Base-by-base conservation (phyloP, 2,329 filamentous ascomycete genomes). In the Claviceps monticola region DNA sequence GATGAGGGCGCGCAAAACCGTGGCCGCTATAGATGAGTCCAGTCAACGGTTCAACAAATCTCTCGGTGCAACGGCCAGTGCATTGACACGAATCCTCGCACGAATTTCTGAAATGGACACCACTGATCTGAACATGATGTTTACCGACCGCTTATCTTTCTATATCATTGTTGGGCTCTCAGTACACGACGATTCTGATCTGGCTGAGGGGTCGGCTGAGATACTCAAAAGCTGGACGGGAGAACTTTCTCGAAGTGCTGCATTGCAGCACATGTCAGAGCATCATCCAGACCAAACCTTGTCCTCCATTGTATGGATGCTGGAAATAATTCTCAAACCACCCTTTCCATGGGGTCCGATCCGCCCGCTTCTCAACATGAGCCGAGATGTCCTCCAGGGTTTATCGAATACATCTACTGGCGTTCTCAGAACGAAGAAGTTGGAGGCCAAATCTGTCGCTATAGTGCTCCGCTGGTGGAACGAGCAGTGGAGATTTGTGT, bases 161-260 rank as follows among this genome's bases (percentile, higher is more conserved):
- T 81, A 83, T 57, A 80, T 86, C 39, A 75, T 95, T 43, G 80
- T 95, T 46, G 83, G 84, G 4, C 77, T 88, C 17, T 79, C 96
- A 6, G 82, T 96, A 52, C 89, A 89, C 44, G 86, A 88, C 16
- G 84, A 94, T 58, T 74, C 85, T 52, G 77, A 82, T 53, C 83
- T 93, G 37, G 88, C 88, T 55, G 84, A 90, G 62, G 84, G 87
- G 16, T 83, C 86, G 1, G 78, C 90, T 6, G 85, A 89, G 57
- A 71, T 97, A 29, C 77, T 97, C 57, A 95, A 95, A 66, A 81
- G 81, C 38, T 79, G 91, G 59, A 93, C 87, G 38, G 79, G 78
- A 8, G 81, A 94, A 64, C 63, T 71, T 37, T 71, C 69, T 19
- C 74, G 77, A 42, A 64, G 62, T 36, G 58, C 61, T 11, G 66